Evolutionary conservation across 306 rosid genomes (phyloP).

Genomic region (Rosa persica): DNA sequence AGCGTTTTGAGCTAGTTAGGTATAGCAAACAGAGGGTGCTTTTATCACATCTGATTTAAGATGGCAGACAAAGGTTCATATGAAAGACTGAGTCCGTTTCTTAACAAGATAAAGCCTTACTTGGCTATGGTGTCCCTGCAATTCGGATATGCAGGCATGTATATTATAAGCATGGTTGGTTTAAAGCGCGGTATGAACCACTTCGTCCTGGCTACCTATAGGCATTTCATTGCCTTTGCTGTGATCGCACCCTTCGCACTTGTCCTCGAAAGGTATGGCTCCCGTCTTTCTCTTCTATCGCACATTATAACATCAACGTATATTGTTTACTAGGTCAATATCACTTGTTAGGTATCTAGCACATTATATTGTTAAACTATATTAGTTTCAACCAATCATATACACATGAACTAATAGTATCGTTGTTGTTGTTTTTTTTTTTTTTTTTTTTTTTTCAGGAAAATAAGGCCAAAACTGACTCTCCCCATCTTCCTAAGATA

Average conservation of each 20-base stretch:
- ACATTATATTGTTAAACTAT: not conserved
- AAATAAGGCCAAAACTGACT: conserved; percentile 80
- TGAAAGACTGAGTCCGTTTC: not conserved
- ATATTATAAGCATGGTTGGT: conserved; percentile 77
- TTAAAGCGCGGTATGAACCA: conserved; percentile 93
- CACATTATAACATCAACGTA: not conserved
- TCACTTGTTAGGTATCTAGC: not conserved
- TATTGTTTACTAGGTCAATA: not conserved
- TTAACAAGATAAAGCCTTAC: conserved; percentile 74
- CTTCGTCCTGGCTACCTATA: conserved; percentile 81
- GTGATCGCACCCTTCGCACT: conserved; percentile 92
- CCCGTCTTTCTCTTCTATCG: not conserved
- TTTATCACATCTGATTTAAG: not conserved
- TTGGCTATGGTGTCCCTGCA: conserved; percentile 82
- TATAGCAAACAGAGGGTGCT: not conserved
- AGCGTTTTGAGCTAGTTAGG: not conserved
- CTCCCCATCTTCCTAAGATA: conserved; percentile 62
- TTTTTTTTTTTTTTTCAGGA: conserved; percentile 42
- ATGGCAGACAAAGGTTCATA: conserved; percentile 9
- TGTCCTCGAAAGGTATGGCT: conserved; percentile 68
- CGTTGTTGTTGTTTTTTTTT: not conserved
- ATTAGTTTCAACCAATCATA: not conserved
- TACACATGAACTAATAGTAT: not conserved
- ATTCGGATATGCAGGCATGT: conserved; percentile 96
- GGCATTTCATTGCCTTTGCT: conserved; percentile 87